These are phyloP conservation scores for Nakaseomyces delphensis DNA, from an alignment of 1,139 yeast species.

Conservation along the genomic window DNA sequence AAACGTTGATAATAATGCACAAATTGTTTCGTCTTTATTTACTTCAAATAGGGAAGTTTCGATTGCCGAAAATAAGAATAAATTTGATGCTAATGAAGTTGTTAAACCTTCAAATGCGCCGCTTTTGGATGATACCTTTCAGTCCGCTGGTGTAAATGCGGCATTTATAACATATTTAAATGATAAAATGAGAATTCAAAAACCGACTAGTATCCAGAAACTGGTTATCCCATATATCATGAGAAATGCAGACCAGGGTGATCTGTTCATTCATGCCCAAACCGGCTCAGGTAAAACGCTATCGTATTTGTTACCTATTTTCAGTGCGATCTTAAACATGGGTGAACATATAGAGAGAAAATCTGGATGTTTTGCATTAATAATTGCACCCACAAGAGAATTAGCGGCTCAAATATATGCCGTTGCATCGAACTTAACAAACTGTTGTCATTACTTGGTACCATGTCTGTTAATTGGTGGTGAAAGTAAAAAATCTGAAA, in stretches of 20 bases:
- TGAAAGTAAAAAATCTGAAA: constrained; percentile 85
- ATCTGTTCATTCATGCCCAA: constrained; percentile 83
- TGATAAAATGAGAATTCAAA: constrained; percentile 48
- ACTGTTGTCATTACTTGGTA: constrained; percentile 73
- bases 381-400: constrained; percentile 89
- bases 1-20: constrained; percentile 13
- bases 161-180: constrained; percentile 46
- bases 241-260: constrained; percentile 36
- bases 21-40: constrained; percentile 72
- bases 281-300: constrained; percentile 95
- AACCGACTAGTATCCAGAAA: constrained; percentile 84
- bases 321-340: constrained; percentile 40
- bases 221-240: constrained; percentile 67
- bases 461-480: constrained; percentile 95
- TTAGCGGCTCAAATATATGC: constrained; percentile 85
- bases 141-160: constrained; percentile 59
- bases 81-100: constrained; percentile 28
- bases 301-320: constrained; percentile 77
- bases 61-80: constrained; percentile 24
- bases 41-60: constrained; percentile 52
- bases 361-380: constrained; percentile 82
- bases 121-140: constrained; percentile 52
- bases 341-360: constrained; percentile 45
- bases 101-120: constrained; percentile 70
- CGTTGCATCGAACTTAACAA: constrained; percentile 60